Percentiles rank a stretch among this genome's conserved stretches.
These are phyloP conservation scores for Rhizomucor pusillus DNA, from an alignment of 371 early-diverging fungal species.

Conservation along the genomic window DNA sequence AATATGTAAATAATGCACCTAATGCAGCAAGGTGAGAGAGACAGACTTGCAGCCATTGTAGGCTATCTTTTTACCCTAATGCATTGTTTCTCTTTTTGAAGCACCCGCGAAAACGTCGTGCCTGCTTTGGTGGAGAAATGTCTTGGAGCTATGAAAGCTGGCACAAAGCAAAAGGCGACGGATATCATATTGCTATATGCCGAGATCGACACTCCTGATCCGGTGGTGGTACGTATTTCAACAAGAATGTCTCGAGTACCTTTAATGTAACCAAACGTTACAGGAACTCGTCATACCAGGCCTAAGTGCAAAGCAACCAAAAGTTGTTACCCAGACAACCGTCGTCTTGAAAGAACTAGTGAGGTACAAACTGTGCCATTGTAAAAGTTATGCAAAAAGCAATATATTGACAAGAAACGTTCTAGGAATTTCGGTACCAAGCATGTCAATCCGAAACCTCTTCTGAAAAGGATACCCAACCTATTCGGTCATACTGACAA, in stretches of 20 bases:
- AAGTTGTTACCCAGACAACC: slow-evolving; percentile 80
- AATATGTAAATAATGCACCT: slow-evolving; percentile 83
- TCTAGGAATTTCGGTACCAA: slow-evolving; percentile 76
- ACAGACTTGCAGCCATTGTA: not conserved
- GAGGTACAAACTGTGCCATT: not conserved
- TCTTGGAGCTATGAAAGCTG: slow-evolving; percentile 78
- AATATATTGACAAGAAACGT: not conserved
- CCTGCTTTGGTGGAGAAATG: slow-evolving; percentile 88
- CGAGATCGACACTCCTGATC: slow-evolving; percentile 83
- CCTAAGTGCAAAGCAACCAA: slow-evolving; percentile 86
- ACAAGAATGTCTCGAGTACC: not conserved
- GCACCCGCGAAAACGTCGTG: slow-evolving; percentile 71
- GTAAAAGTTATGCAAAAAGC: not conserved
- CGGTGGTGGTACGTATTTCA: slow-evolving; percentile 66
- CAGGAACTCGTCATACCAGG: slow-evolving; percentile 79
- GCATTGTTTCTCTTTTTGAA: slow-evolving; percentile 14
- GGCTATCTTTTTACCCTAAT: not conserved
- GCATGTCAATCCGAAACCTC: slow-evolving; percentile 73
- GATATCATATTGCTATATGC: slow-evolving; percentile 83
- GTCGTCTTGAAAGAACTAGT: slow-evolving; percentile 70
- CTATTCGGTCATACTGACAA: slow-evolving; percentile 93
- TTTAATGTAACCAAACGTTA: not conserved
- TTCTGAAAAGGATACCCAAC: slow-evolving; percentile 82
- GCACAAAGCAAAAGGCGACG: slow-evolving; percentile 73
- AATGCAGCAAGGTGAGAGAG: slow-evolving; percentile 61